Evolutionary conservation across 2,329 filamentous ascomycete species (phyloP), one percentile per base, ranked within the genome.

Genomic region (Chaetomiaceae sp.): DNA sequence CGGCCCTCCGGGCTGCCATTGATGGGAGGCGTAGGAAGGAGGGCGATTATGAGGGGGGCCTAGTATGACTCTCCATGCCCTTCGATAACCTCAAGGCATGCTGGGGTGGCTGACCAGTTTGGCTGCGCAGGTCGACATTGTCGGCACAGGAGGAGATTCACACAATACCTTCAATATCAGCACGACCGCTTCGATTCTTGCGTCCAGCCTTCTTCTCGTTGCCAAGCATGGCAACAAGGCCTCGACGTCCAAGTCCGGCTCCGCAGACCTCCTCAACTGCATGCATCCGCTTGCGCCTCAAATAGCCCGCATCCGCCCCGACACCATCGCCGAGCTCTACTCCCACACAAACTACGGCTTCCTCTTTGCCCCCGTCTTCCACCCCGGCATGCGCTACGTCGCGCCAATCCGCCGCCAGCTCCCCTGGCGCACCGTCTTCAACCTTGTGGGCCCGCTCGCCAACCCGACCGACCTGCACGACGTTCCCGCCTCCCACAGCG

Each of bases 121-220:
- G 12, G 2, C 24, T 15, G 15, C 12, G 14, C 49, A 81, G 72
- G 82, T 90, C 64, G 93, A 98, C 66, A 97, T 98, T 64, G 93
- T 98, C 48, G 93, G 93, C 57, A 98, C 93, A 7, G 93, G 93
- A 56, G 93, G 93, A 61, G 93, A 98, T 70, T 84, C 86, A 17
- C 90, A 97, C 74, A 88, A 95, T 66, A 98, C 93, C 27, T 98
- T 95, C 80, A 98, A 98, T 67, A 91, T 98, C 64, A 93, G 86
- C 58, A 98, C 93, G 4, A 95, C 93, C 6, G 81, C 93, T 2
- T 95, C 89, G 15, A 96, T 98, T 61, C 55, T 98, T 39, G 88
- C 88, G 38, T 94, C 89, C 6, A 82, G 89, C 4, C 73, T 94
- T 22, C 78, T 98, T 29, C 76, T 94, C 59, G 76, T 95, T 47